phyloP scores from a whole-genome alignment of 148 eudicot species.

The Bassia scoparia region DNA sequence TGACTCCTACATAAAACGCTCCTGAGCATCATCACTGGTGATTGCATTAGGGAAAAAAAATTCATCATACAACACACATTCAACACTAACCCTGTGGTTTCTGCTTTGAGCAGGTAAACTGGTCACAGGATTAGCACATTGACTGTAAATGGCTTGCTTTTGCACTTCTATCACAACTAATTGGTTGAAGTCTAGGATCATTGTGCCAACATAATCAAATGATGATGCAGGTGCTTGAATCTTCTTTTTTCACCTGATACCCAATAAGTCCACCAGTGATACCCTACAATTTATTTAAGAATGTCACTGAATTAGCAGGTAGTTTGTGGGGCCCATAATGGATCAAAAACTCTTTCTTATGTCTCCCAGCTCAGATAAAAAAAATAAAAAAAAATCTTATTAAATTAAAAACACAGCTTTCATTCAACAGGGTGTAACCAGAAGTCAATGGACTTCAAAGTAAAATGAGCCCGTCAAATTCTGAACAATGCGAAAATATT shows the following conservation, averaged over 20 bases:
- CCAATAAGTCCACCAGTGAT: constrained; percentile 84
- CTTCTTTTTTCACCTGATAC: constrained; percentile 47
- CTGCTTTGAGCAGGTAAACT: constrained; percentile 23
- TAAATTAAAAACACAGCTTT: no score
- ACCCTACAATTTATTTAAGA: constrained; percentile 50
- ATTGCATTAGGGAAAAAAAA: not conserved
- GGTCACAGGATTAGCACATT: constrained; percentile 15
- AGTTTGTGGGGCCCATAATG: not conserved
- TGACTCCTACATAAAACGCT: constrained; percentile 29
- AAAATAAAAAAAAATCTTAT: no score
- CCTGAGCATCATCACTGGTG: not conserved
- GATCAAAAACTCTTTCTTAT: not conserved
- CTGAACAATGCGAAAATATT: no score
- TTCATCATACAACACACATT: not conserved
- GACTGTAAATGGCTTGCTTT: constrained; percentile 2
- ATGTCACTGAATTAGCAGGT: constrained; percentile 15
- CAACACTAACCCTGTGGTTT: constrained; percentile 23
- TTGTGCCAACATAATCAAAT: constrained; percentile 18
- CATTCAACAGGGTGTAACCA: no score
- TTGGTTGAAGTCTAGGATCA: constrained; percentile 17
- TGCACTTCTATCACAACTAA: constrained; percentile 6
- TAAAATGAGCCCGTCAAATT: not conserved
- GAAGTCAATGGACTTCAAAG: not conserved
- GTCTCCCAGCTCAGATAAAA: no score
- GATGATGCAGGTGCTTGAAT: constrained; percentile 26